Base-by-base conservation (phyloP, 139 green algal genomes). In the Micractinium conductrix region DNA sequence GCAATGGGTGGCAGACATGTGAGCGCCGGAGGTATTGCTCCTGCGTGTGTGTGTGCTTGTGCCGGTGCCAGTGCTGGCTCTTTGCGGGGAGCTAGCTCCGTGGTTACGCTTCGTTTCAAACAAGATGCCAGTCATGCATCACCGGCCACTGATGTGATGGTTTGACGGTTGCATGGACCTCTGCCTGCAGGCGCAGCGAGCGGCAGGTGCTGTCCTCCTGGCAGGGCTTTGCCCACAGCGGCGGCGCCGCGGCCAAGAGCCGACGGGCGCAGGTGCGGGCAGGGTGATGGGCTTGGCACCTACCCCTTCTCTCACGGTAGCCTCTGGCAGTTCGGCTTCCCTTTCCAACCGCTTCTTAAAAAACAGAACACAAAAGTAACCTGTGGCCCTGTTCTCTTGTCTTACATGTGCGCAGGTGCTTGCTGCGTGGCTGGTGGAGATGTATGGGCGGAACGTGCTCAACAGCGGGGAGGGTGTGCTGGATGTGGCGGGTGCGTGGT, bases 401-500 rank as follows among this genome's bases (percentile, higher is more conserved):
- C n/a, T n/a, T n/a, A n/a, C n/a, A n/a, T n/a, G n/a, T n/a, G n/a
- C n/a, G n/a, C n/a, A n/a, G n/a, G n/a, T 94, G n/a, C 90, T 96
- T 30, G 87, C 74, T 24, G 48, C 78, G 6, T 96, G 91, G 88
- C 83, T 94, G 74, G 79, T 93, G 53, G 60, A 85, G 12, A 91
- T 81, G 48, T 93, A 87, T 33, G 90, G 93, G 24, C 67, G 42
- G 33, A 87, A 93, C 7, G 40, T 21, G 2, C 83, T 96, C 17
- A 94, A 88, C 75, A 38, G 38, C 22, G 88, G 87, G 0, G 65
- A 42, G 58, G 90, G 93, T 16, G 93, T 96, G 45, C 73, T 96
- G 58, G 93, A 96, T 48, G 89, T 96, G 19, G 93, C 93, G 70
- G 90, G 90, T 89, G 72, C n/a, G 65, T 22, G 7, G 19, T 21